phyloP scores from a whole-genome alignment of 495 filamentous ascomycete genomes.

The Parathielavia hyrcaniae region DNA sequence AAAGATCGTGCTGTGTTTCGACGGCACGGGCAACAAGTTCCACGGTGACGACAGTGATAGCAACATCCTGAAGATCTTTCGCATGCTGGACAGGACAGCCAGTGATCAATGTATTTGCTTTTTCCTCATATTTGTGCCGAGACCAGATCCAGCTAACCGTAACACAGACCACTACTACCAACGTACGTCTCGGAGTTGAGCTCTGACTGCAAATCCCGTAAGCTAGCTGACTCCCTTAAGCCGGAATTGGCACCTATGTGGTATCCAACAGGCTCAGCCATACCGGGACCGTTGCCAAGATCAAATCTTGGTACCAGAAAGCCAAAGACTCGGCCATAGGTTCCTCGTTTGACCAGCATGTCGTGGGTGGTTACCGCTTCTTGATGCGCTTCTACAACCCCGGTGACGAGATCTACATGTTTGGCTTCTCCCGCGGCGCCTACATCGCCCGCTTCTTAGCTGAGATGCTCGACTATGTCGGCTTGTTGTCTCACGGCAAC shows the following conservation, averaged over 20 bases:
- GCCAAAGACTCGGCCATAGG: conserved; percentile 81
- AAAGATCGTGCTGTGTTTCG: conserved; percentile 74
- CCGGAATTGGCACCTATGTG: conserved; percentile 85
- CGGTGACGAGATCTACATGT: conserved; percentile 75
- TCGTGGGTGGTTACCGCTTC: conserved; percentile 80
- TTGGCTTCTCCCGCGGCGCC: conserved; percentile 80
- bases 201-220: background rate
- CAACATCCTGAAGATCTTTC: conserved; percentile 84
- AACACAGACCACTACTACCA: conserved; percentile 61
- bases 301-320: conserved; percentile 73
- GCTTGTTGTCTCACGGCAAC: conserved; percentile 74
- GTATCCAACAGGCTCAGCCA: conserved; percentile 59
- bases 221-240: conserved; percentile 41
- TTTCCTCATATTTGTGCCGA: background rate
- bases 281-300: conserved; percentile 53
- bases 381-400: conserved; percentile 78
- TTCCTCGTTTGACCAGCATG: conserved; percentile 76
- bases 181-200: conserved; percentile 34
- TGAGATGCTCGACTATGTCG: conserved; percentile 81
- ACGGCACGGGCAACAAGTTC: conserved; percentile 87
- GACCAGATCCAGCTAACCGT: conserved; percentile 9
- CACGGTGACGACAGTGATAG: conserved; percentile 73
- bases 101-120: conserved; percentile 45
- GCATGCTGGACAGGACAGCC: conserved; percentile 52
- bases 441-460: conserved; percentile 82